Evolutionary conservation across 495 filamentous ascomycete genomes (phyloP).

Genomic region (Penicillium bialowiezense): DNA sequence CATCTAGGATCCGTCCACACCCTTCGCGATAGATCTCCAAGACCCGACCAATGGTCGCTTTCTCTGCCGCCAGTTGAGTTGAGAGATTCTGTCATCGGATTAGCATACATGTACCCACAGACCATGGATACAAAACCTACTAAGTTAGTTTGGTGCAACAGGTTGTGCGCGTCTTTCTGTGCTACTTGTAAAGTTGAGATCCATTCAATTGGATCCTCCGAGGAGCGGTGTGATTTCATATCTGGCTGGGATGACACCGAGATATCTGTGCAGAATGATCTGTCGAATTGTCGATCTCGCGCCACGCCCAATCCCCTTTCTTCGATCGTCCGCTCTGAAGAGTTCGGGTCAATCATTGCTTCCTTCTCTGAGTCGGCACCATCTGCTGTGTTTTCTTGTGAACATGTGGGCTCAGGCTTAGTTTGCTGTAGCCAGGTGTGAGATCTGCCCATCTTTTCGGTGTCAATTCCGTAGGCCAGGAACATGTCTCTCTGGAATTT

Average conservation of each 20-base stretch:
- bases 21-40: slow-evolving; percentile 31
- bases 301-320: neutral
- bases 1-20: slow-evolving; percentile 33
- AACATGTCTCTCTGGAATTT: slow-evolving; percentile 26
- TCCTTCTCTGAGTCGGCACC: neutral
- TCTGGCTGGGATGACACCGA: neutral
- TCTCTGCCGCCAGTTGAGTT: slow-evolving; percentile 32
- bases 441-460: slow-evolving; percentile 5
- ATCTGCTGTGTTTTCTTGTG: slow-evolving; percentile 2
- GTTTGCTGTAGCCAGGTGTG: neutral
- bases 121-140: slow-evolving; percentile 12
- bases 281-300: neutral
- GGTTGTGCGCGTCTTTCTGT: slow-evolving; percentile 18
- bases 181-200: slow-evolving; percentile 23
- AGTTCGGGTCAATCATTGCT: neutral
- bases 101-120: neutral
- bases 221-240: neutral
- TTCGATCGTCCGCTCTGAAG: slow-evolving; percentile 2
- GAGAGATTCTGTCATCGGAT: slow-evolving; percentile 20
- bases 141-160: slow-evolving; percentile 23
- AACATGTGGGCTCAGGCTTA: neutral
- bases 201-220: slow-evolving; percentile 18
- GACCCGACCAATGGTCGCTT: slow-evolving; percentile 23
- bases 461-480: slow-evolving; percentile 21
- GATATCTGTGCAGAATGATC: neutral